Conservation (phyloP, 768 basidiomycete genomes). For the Clitopilus passeckerianus region DNA sequence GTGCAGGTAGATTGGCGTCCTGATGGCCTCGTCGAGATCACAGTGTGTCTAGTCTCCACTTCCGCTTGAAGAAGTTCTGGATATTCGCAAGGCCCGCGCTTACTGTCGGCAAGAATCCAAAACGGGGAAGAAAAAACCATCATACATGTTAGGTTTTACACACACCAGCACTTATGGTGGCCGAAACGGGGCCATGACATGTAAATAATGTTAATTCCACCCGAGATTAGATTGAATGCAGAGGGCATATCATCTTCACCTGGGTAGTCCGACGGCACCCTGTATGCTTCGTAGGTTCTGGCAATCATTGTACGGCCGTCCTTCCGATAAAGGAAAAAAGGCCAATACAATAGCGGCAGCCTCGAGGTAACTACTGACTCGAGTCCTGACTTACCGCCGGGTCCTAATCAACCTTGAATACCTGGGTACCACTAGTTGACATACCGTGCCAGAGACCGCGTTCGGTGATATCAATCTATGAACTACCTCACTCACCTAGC, state of each 20-base stretch:
- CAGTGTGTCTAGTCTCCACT: not conserved
- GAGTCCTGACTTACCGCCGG: not conserved
- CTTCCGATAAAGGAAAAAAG: not conserved
- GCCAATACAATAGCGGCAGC: not conserved
- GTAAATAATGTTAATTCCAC: not conserved
- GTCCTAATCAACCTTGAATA: not conserved
- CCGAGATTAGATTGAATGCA: not conserved
- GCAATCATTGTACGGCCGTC: not conserved
- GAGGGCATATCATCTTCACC: not conserved
- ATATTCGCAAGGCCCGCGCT: no score
- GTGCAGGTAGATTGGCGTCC: no score
- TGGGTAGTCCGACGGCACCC: not conserved
- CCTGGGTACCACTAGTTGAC: not conserved
- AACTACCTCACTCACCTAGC: not conserved
- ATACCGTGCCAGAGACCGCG: not conserved
- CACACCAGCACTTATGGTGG: not conserved
- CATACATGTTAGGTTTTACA: not conserved
- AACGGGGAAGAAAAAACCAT: not conserved
- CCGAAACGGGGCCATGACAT: not conserved
- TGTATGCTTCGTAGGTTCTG: not conserved
- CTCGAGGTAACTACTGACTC: not conserved
- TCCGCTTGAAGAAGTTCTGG: not conserved
- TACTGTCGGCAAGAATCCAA: no score
- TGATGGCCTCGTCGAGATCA: not conserved
- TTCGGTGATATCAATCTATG: not conserved